Evolutionary conservation across 441 rosid genomes (phyloP), one percentile per base, ranked within the genome.

Genomic region (Populus hybrid): DNA sequence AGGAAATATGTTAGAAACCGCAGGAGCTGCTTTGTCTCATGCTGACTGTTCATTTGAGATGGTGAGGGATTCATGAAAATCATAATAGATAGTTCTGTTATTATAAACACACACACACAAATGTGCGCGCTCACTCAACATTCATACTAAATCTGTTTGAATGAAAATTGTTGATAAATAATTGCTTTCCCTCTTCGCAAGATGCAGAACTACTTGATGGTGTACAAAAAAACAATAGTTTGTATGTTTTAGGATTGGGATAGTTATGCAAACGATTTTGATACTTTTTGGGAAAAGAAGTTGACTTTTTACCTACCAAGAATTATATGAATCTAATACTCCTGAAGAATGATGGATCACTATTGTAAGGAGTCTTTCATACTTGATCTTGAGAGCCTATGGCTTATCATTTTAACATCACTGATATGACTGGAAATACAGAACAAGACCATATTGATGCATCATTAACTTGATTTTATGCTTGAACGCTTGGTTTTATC

Each of bases 1-100:
- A 78, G 99, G 94, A 78, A 96, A 94, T 82, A 83, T 87, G 31
- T 83, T 96, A 83, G 99, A 96, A 85, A 89, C 89, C 73, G 95
- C 99, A 71, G 90, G 88, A 80, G 89, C 88, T 83, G 87, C 92
- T 82, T 85, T 94, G 76, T 89, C 93, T 71, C 95, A 84, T 84
- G 93, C 98, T 42, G 88, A 83, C 64, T 92, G 97, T 87, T 87
- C 95, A 72, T 89, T 94, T 84, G 94, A 90, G 80, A 87, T 89
- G 98, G 99, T 94, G 85, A 77, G 84, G 42, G 66, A 31, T 64
- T 73, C 31, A 36, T 74, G 28, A 2, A 35, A 29, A 20, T 63
- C 18, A 35, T 10, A n/a, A 29, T 45, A 63, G 20, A 61, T 31
- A 50, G 9, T 69, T 50, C 3, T 78, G 26, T 20, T 53, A 21